A percentile compares a stretch with the other conserved stretches of the same genome.
phyloP scores from a whole-genome alignment of 495 filamentous ascomycete genomes.

The Penicillium silybi region DNA sequence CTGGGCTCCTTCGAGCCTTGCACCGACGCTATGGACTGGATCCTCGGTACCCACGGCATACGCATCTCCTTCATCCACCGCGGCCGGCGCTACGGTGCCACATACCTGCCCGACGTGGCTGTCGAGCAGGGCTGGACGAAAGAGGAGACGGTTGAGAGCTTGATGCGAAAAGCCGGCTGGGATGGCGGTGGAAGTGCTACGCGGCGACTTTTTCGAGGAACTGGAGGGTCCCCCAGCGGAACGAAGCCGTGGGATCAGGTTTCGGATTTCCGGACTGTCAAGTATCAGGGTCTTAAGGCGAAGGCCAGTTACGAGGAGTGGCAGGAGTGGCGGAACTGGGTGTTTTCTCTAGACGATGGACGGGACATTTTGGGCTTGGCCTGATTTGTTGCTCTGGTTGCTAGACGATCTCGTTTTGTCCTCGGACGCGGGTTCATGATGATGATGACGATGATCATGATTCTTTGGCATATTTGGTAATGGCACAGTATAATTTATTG shows the following conservation, averaged over 20 bases:
- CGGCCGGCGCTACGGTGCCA: conserved; percentile 59
- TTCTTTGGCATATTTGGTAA: conserved; percentile 2
- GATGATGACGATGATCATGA: conserved; percentile 10
- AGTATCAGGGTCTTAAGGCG: conserved; percentile 77
- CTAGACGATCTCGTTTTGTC: neutral
- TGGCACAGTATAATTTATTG: neutral
- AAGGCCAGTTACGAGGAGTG: conserved; percentile 67
- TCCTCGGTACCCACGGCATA: conserved; percentile 77
- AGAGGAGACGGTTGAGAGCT: conserved; percentile 81
- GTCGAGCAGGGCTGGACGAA: conserved; percentile 93
- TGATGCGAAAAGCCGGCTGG: conserved; percentile 96
- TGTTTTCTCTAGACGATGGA: conserved; percentile 41
- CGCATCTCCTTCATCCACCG: conserved; percentile 69
- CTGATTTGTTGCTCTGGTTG: conserved; percentile 1
- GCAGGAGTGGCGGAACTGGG: conserved; percentile 75
- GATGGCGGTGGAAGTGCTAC: conserved; percentile 46
- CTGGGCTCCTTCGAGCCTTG: conserved; percentile 73
- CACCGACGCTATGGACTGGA: conserved; percentile 76
- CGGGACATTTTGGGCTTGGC: conserved; percentile 17
- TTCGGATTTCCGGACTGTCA: conserved; percentile 63
- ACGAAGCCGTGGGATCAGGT: conserved; percentile 65
- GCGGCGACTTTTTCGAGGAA: conserved; percentile 38
- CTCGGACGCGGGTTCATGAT: neutral
- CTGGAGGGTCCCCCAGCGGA: conserved; percentile 10
- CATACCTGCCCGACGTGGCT: conserved; percentile 90